These are phyloP conservation scores for Murraya koenigii DNA, from an alignment of 345 rosid species.

Conservation along the genomic window DNA sequence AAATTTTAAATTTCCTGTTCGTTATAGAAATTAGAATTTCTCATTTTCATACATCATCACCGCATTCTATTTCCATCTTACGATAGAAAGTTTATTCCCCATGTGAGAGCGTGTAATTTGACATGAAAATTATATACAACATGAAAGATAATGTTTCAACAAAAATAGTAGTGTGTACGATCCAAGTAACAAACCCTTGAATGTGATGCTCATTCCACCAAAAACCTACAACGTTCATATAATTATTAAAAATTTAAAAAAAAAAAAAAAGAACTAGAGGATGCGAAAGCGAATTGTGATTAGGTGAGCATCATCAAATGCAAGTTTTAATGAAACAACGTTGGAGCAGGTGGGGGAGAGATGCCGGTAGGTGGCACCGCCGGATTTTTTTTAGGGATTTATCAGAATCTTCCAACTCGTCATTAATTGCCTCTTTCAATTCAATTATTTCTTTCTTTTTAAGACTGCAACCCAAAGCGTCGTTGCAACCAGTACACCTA, in stretches of 20 bases:
- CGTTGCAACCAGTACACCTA: too few relatives aligned
- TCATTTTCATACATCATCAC: background rate
- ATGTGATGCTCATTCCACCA: background rate
- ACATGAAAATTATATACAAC: background rate
- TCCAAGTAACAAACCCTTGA: background rate
- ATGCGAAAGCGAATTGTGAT: background rate
- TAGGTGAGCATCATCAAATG: background rate
- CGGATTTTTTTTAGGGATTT: background rate
- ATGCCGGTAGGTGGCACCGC: background rate
- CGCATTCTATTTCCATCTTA: too few relatives aligned
- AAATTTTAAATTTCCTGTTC: too few relatives aligned
- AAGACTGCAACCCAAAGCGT: background rate
- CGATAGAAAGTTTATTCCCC: background rate
- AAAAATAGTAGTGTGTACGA: background rate
- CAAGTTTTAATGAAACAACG: background rate
- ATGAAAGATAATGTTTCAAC: background rate
- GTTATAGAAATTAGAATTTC: too few relatives aligned
- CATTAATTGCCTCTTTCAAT: background rate
- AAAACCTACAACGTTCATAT: too few relatives aligned
- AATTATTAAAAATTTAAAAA: too few relatives aligned
- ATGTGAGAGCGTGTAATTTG: background rate
- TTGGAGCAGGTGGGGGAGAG: background rate
- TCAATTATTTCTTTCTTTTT: background rate
- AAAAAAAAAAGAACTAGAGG: too few relatives aligned
- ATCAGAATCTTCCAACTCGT: slow-evolving; percentile 12